Conservation (phyloP, 2,329 filamentous ascomycete genomes). For the Polytolypa hystricis region DNA sequence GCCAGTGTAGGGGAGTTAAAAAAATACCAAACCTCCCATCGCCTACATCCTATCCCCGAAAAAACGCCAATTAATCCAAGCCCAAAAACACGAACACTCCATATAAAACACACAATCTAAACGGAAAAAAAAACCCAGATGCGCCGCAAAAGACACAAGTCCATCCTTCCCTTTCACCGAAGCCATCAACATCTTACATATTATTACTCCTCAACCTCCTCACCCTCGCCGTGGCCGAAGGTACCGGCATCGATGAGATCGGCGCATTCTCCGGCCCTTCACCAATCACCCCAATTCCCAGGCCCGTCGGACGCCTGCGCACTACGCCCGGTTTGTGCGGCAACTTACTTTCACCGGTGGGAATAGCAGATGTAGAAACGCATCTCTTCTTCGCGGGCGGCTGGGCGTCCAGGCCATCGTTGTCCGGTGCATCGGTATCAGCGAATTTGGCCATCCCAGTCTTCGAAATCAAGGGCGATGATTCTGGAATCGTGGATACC, state of each 20-base stretch:
- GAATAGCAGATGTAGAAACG: conserved; percentile 12
- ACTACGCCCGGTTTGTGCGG: conserved; percentile 33
- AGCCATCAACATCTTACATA: too few species aligned
- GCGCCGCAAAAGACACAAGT: too few species aligned
- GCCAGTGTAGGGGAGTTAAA: too few species aligned
- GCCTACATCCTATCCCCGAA: too few species aligned
- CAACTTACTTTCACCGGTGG: conserved; percentile 28
- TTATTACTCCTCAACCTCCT: background rate
- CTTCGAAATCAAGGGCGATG: too few species aligned
- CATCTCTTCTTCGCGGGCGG: conserved; percentile 17
- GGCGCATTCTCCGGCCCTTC: conserved; percentile 37
- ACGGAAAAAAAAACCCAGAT: too few species aligned
- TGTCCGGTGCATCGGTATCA: too few species aligned
- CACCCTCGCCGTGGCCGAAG: background rate
- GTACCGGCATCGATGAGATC: conserved; percentile 10
- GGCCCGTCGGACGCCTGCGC: conserved; percentile 23
- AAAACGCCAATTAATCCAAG: background rate
- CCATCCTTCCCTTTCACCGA: too few species aligned
- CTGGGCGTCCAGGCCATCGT: conserved; percentile 21
- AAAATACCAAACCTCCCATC: too few species aligned
- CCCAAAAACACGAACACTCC: background rate
- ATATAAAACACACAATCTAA: background rate
- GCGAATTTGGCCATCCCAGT: too few species aligned
- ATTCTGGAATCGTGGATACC: too few species aligned
- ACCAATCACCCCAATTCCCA: conserved; percentile 11